A percentile compares a stretch with the other conserved stretches of the same genome.
These are phyloP conservation scores for Tubosaeta sp. DNA, from an alignment of 768 basidiomycete species.

Conservation along the genomic window DNA sequence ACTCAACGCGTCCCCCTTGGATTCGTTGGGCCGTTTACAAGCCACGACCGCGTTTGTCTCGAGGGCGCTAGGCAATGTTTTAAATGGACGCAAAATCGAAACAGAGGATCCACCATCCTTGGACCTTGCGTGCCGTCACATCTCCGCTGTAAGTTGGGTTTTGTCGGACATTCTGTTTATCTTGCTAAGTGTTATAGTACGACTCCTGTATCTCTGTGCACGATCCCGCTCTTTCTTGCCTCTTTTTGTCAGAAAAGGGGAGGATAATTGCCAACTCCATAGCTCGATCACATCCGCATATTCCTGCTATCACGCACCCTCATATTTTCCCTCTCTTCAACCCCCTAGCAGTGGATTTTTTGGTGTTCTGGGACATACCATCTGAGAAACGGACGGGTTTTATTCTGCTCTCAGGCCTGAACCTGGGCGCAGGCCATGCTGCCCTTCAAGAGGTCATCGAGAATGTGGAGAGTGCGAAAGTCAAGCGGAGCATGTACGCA, in stretches of 20 bases:
- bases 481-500: slow-evolving; percentile 83
- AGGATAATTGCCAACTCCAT: slow-evolving; percentile 36
- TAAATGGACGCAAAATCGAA: slow-evolving; percentile 44
- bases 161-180: neutral
- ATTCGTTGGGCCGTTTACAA: slow-evolving; percentile 32
- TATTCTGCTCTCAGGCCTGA: slow-evolving; percentile 51
- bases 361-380: slow-evolving; percentile 74
- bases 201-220: slow-evolving; percentile 15
- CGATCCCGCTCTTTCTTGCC: slow-evolving; percentile 29
- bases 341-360: slow-evolving; percentile 65
- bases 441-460: slow-evolving; percentile 58
- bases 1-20: slow-evolving; percentile 40
- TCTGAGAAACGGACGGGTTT: slow-evolving; percentile 58
- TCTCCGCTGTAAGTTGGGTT: slow-evolving; percentile 38
- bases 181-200: slow-evolving; percentile 7
- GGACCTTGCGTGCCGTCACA: slow-evolving; percentile 48
- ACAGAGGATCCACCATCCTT: slow-evolving; percentile 47
- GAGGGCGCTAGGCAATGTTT: slow-evolving; percentile 45
- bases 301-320: slow-evolving; percentile 48
- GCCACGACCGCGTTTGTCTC: slow-evolving; percentile 50
- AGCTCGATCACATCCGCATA: slow-evolving; percentile 46
- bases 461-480: slow-evolving; percentile 56
- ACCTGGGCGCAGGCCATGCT: slow-evolving; percentile 67
- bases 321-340: slow-evolving; percentile 79
- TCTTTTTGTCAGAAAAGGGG: slow-evolving; percentile 51